Base-by-base conservation (phyloP, 768 basidiomycete genomes). In the Coprinellus micaceus region DNA sequence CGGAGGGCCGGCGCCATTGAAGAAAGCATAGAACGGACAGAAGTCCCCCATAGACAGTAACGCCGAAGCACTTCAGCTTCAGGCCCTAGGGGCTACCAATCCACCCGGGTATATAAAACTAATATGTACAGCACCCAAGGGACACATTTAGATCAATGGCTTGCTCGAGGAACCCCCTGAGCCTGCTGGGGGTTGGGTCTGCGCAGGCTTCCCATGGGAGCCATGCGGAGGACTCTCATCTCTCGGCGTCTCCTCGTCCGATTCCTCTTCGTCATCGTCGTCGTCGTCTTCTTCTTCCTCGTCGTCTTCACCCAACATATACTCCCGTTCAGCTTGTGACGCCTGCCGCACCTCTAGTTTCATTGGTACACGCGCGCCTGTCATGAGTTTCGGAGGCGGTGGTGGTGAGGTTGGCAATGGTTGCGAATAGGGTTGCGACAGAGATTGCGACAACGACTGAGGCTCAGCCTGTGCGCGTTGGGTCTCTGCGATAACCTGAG, bases 301-400 rank as follows among this genome's bases (percentile, higher is more conserved):
- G 30, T 64, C 70, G 6, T 69, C 69, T 9, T 68, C 68, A 4
- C 65, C 72, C 6, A 78, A 63, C 65, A 70, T 69, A 53, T 75
- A 77, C 26, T 72, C 71, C 25, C 66, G 65, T 50, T 73, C 72
- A 55, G 74, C 67, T 45, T 60, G 55, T 5, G 66, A 63, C n/a
- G 64, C 50, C 24, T 56, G 40, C 21, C 54, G 40, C 19, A 45
- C 56, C 36, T 54, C 57, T 13, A 44, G 25, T 29, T 51, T 54
- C 29, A 44, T 60, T 33, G 41, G 48, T 3, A 36, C 48, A 2
- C 24, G 58, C 39, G 33, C 33, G 33, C 51, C 45, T 17, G 54
- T 52, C 24, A 25, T n/a, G 7, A 53, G 53, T 19, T 58, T 47
- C 36, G 55, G 43, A 29, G 60, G 59, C 9, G 66, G 61, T 22